Conservation (phyloP, 1,284 basidiomycete genomes). For the Caloboletus inedulis region DNA sequence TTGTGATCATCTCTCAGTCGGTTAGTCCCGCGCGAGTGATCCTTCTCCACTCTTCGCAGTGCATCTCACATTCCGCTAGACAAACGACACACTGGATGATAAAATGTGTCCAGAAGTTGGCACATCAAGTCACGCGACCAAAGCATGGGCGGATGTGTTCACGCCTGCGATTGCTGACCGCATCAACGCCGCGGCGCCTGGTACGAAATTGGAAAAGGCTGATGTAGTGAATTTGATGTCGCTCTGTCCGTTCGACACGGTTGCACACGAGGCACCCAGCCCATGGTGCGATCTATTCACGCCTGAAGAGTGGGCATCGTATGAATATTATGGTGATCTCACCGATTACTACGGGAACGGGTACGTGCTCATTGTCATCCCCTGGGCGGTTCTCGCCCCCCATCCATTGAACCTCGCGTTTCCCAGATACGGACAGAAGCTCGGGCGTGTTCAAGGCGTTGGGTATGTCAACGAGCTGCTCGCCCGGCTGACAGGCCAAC, state of each 20-base stretch:
- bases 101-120: slow-evolving; percentile 63
- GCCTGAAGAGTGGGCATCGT: slow-evolving; percentile 52
- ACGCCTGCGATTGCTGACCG: slow-evolving; percentile 54
- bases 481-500: slow-evolving; percentile 64
- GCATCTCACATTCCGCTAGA: slow-evolving; percentile 26
- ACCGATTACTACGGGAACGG: slow-evolving; percentile 73
- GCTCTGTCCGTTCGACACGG: slow-evolving; percentile 76
- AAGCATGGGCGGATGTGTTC: slow-evolving; percentile 53
- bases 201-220: slow-evolving; percentile 52
- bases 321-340: slow-evolving; percentile 70
- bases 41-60: not conserved
- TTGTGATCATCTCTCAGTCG: slow-evolving; percentile 53
- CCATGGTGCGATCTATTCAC: slow-evolving; percentile 71
- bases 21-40: slow-evolving; percentile 36
- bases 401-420: not conserved
- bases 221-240: slow-evolving; percentile 66
- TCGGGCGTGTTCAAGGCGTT: slow-evolving; percentile 73
- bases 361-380: slow-evolving; percentile 36
- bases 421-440: slow-evolving; percentile 55
- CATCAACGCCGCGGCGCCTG: slow-evolving; percentile 62
- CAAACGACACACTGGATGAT: slow-evolving; percentile 74
- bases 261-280: slow-evolving; percentile 51
- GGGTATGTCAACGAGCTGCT: slow-evolving; percentile 84
- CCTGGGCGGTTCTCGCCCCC: no score
- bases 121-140: slow-evolving; percentile 40